Conservation (phyloP, 2,329 filamentous ascomycete species). For the Neospermospora avenae region DNA sequence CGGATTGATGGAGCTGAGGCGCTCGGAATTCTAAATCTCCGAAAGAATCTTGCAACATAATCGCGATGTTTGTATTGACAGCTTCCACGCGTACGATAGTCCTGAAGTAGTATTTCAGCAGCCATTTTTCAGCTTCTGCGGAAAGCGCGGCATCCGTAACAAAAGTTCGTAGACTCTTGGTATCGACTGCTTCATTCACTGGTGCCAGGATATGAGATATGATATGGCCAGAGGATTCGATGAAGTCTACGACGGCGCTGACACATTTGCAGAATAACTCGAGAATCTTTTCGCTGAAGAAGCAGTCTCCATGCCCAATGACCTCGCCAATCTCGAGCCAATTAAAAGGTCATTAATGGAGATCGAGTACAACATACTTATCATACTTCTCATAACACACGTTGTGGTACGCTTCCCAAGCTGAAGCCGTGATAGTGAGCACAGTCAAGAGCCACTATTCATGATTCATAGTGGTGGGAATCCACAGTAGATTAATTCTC, state of each 20-base stretch:
- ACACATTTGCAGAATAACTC: neutral
- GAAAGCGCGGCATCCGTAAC: neutral
- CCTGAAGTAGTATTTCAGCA: neutral
- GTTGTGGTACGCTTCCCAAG: neutral
- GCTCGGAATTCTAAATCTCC: neutral
- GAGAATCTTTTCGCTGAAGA: neutral
- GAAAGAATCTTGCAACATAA: constrained; percentile 2
- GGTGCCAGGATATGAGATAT: neutral
- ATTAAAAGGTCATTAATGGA: neutral
- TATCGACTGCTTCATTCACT: constrained; percentile 1
- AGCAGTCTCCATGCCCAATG: neutral
- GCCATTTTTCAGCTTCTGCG: neutral
- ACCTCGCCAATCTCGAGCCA: constrained; percentile 1
- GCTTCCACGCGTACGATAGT: neutral
- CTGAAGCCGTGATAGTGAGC: constrained; percentile 1
- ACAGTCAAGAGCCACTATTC: neutral
- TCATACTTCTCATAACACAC: neutral
- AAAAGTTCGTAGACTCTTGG: neutral
- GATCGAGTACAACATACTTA: neutral
- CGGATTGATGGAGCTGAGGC: neutral
- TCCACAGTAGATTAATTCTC: neutral
- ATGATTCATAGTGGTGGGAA: neutral
- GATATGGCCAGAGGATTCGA: neutral
- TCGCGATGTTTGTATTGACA: neutral
- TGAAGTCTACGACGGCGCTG: neutral